Evolutionary conservation across 2,329 filamentous ascomycete species (phyloP).

Genomic region (Lecanicillium sp.): DNA sequence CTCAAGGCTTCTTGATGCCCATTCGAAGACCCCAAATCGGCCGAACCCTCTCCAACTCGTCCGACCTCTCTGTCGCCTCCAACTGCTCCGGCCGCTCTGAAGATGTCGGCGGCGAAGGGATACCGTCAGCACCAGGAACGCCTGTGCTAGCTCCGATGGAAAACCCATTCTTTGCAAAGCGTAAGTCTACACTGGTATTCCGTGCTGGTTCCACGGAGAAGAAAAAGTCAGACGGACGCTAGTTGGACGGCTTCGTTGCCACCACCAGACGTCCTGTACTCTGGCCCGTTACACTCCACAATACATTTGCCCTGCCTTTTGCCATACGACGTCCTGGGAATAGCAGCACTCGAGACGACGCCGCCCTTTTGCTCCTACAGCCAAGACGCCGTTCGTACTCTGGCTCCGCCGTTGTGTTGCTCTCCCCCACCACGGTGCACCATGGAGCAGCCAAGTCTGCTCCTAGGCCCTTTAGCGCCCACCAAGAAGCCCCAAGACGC

Average conservation of each 20-base stretch:
- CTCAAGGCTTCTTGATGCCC: constrained; percentile 38
- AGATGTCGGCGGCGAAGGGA: constrained; percentile 26
- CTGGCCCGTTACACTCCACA: too few species aligned
- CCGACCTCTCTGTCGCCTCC: constrained; percentile 35
- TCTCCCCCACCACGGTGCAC: background rate
- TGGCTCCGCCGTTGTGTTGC: constrained; percentile 5
- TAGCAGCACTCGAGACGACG: background rate
- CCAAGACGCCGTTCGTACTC: constrained; percentile 1
- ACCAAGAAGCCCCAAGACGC: background rate
- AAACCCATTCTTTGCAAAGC: constrained; percentile 3
- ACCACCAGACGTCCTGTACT: too few species aligned
- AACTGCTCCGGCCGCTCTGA: constrained; percentile 22
- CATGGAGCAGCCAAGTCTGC: background rate
- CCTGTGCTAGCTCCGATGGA: constrained; percentile 17
- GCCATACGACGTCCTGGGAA: background rate
- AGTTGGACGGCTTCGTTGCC: too few species aligned
- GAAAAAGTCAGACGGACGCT: too few species aligned
- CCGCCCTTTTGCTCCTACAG: background rate
- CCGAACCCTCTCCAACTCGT: constrained; percentile 41
- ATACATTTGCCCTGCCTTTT: too few species aligned
- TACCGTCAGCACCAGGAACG: constrained; percentile 25
- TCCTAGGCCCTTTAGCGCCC: background rate
- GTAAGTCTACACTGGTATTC: background rate
- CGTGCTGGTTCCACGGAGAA: too few species aligned
- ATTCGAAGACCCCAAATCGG: constrained; percentile 37